Conservation (phyloP, 805 yeast species). For the Ogataea pignaliae region DNA sequence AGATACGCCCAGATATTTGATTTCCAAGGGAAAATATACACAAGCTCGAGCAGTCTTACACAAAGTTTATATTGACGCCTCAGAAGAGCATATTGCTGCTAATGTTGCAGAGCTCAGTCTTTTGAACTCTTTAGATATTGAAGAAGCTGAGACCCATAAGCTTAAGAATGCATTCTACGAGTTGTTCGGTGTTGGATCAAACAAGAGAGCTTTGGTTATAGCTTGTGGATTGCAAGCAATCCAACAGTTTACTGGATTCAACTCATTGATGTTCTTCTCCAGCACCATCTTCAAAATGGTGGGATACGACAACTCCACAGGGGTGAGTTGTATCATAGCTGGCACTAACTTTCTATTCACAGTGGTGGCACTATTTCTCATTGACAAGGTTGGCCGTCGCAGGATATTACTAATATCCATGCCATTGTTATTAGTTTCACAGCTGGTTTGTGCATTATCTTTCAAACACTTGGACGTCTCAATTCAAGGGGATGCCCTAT, state of each 20-base stretch:
- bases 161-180: conserved; percentile 36
- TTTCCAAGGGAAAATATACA: conserved; percentile 38
- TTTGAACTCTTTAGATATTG: conserved; percentile 22
- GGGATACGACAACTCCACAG: conserved; percentile 48
- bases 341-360: conserved; percentile 54
- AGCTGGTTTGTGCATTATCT: conserved; percentile 48
- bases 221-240: conserved; percentile 56
- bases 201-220: conserved; percentile 46
- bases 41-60: conserved; percentile 38
- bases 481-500: conserved; percentile 15
- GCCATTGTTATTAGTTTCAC: conserved; percentile 42
- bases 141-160: conserved; percentile 19
- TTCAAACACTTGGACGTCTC: conserved; percentile 40
- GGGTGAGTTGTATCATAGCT: conserved; percentile 50
- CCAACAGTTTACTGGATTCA: conserved; percentile 56
- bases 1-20: conserved; percentile 51
- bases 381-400: conserved; percentile 50
- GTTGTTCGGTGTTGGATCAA: conserved; percentile 39
- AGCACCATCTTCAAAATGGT: conserved; percentile 50
- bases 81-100: conserved; percentile 36
- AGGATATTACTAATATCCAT: conserved; percentile 41
- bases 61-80: conserved; percentile 34
- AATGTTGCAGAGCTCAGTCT: conserved; percentile 38
- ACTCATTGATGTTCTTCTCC: conserved; percentile 54
- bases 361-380: conserved; percentile 41